Evolutionary conservation across 768 basidiomycete genomes (phyloP), one percentile per base, ranked within the genome.

Genomic region (Suillus occidentalis): DNA sequence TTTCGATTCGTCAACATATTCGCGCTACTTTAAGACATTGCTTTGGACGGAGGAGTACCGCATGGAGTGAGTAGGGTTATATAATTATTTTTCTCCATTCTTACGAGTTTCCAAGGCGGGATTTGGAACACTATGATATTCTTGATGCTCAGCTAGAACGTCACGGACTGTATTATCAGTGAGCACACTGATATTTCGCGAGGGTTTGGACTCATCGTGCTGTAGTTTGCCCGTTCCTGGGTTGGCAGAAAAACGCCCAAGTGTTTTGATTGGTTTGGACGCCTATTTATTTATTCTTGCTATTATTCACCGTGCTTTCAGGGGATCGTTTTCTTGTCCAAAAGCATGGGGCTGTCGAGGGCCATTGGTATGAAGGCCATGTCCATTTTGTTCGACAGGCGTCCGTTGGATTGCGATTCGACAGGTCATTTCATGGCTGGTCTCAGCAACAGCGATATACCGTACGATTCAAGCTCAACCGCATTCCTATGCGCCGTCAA

Each of bases 211-310:
- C 58, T 59, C 25, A 42, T 59, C 6, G 12, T n/a, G n/a, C 12
- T 59, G 10, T 45, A 88, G 86, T 31, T 73, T 88, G 6, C 63
- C 75, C 39, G 85, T 89, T 10, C 78, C 83, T 39, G 87, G 86
- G 6, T 75, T 88, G 1, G 85, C 83, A 2, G 85, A 88, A 73
- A 83, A 84, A 58, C 78, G 87, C 4, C 87, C 87, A 0, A 85
- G 83, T 25, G 84, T 88, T 18, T 77, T 87, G 20, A 79, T 86
- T 20, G 87, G 86, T 60, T 79, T 83, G 71, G 80, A 70, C 64
- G 80, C 82, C 60, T 76, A 76, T 64, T 65, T 71, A 65, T 62
- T 57, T 63, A n/a, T 68, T 58, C 39, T 28, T 22, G 20, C 31
- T 25, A 9, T 64, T 9, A 64, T 43, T 42, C 31, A 39, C 12